A percentile compares a stretch with the other conserved stretches of the same genome.
phyloP scores from a whole-genome alignment of 2,329 filamentous ascomycete species.

The Botrytis hyacinthi region DNA sequence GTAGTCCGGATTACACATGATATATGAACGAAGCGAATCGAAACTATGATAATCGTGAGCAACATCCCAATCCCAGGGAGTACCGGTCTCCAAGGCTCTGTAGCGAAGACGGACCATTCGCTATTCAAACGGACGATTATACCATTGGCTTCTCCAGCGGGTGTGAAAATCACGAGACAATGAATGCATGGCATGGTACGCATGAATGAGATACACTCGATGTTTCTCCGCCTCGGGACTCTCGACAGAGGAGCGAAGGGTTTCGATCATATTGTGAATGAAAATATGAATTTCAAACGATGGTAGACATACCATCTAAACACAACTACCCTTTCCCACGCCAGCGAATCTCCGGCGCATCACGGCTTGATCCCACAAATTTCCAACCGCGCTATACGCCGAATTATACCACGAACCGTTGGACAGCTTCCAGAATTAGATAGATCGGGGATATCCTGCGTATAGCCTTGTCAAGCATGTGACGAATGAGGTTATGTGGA shows the following conservation, averaged over 20 bases:
- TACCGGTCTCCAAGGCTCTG: background rate
- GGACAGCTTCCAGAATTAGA: background rate
- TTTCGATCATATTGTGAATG: background rate
- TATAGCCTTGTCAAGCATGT: background rate
- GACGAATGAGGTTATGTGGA: background rate
- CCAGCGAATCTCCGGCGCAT: background rate
- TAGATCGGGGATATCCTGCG: background rate
- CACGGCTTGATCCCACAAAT: background rate
- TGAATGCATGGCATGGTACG: background rate
- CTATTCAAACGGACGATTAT: background rate
- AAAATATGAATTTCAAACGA: background rate
- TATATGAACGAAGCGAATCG: conserved; percentile 11
- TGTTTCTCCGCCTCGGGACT: background rate
- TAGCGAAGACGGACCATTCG: background rate
- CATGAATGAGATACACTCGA: background rate
- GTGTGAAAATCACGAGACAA: background rate
- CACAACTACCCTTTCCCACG: background rate
- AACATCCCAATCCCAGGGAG: background rate
- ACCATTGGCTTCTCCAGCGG: background rate
- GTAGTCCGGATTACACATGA: conserved; percentile 22
- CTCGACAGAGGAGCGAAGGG: background rate
- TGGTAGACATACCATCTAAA: background rate
- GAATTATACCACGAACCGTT: background rate
- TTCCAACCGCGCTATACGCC: background rate
- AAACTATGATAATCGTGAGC: conserved; percentile 10